Evolutionary conservation across 495 filamentous ascomycete genomes (phyloP).

Genomic region (Penicillium taxi): DNA sequence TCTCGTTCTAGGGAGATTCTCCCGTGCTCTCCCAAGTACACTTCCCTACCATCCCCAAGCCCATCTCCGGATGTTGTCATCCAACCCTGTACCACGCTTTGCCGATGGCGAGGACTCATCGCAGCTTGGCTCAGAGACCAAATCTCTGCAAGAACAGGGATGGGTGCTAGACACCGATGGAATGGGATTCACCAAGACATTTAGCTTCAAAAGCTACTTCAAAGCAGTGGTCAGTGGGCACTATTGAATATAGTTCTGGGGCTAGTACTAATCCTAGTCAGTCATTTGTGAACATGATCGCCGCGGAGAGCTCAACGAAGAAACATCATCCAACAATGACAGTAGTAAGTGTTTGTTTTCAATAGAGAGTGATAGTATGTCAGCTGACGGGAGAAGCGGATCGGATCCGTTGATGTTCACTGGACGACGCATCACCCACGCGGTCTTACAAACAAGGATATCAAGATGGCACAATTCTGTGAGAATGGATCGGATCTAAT

Average conservation of each 20-base stretch:
- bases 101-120: slow-evolving; percentile 29
- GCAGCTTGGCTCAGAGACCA: slow-evolving; percentile 18
- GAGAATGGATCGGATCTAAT: slow-evolving; percentile 46
- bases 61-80: slow-evolving; percentile 19
- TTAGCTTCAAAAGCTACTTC: slow-evolving; percentile 39
- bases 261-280: slow-evolving; percentile 13
- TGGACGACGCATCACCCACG: slow-evolving; percentile 71
- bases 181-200: slow-evolving; percentile 37
- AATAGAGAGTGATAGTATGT: background rate
- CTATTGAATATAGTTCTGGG: too few relatives aligned
- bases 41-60: background rate
- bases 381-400: slow-evolving; percentile 22
- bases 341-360: slow-evolving; percentile 24
- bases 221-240: slow-evolving; percentile 32
- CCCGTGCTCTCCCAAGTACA: slow-evolving; percentile 1
- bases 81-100: slow-evolving; percentile 18
- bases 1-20: slow-evolving; percentile 8
- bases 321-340: slow-evolving; percentile 44
- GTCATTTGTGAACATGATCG: slow-evolving; percentile 36
- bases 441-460: slow-evolving; percentile 63
- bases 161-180: slow-evolving; percentile 34
- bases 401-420: slow-evolving; percentile 41
- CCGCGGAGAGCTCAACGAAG: slow-evolving; percentile 33
- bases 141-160: slow-evolving; percentile 23
- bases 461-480: slow-evolving; percentile 57